These are phyloP conservation scores for Zygosaccharomyces lentus DNA, from an alignment of 805 yeast species.

Conservation along the genomic window DNA sequence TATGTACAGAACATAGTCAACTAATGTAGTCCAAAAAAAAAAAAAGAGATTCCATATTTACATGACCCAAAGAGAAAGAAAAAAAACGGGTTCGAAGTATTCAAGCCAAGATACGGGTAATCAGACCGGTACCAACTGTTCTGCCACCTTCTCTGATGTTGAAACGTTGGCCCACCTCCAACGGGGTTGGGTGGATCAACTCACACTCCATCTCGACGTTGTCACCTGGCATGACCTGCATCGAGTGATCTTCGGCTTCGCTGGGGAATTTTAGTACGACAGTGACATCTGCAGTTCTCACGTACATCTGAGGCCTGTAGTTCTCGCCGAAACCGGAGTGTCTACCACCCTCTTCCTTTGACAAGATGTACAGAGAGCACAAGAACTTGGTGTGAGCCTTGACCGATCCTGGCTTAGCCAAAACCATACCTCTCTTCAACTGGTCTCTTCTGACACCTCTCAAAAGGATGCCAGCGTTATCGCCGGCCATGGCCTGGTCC, in stretches of 20 bases:
- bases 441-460: slow-evolving; percentile 99
- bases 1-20: background rate
- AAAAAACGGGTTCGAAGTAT: background rate
- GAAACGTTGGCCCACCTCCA: slow-evolving; percentile 97
- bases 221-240: slow-evolving; percentile 97
- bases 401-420: slow-evolving; percentile 88
- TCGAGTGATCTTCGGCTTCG: slow-evolving; percentile 73
- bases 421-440: slow-evolving; percentile 94
- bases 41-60: slow-evolving; percentile 9
- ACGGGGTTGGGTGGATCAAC: slow-evolving; percentile 83
- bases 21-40: background rate
- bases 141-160: slow-evolving; percentile 99
- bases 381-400: slow-evolving; percentile 91
- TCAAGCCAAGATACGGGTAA: slow-evolving; percentile 79
- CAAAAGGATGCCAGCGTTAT: slow-evolving; percentile 94
- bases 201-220: slow-evolving; percentile 94
- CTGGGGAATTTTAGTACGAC: slow-evolving; percentile 87
- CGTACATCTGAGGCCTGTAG: slow-evolving; percentile 97
- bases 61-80: slow-evolving; percentile 3
- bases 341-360: slow-evolving; percentile 99
- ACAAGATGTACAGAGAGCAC: slow-evolving; percentile 86
- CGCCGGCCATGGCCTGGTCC: slow-evolving; percentile 98
- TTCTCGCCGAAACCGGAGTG: slow-evolving; percentile 95
- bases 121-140: slow-evolving; percentile 98
- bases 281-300: slow-evolving; percentile 95